Evolutionary conservation across 148 eudicot genomes (phyloP).

Genomic region (Suaeda aralocaspica): DNA sequence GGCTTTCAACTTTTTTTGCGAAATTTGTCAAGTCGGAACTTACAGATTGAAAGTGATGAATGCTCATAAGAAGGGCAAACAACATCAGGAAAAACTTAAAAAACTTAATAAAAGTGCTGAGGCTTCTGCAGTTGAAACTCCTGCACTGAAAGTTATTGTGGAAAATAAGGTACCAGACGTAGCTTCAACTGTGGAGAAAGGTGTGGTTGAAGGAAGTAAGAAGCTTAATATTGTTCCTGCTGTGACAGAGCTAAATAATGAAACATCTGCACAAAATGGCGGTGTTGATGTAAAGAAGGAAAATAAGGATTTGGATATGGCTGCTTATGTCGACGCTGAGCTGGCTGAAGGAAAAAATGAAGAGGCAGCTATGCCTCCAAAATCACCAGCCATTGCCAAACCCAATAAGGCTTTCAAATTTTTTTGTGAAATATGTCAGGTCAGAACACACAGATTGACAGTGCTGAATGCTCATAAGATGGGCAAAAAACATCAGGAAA

Average conservation of each 20-base stretch:
- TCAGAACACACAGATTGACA: constrained; percentile 35
- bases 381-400: constrained; percentile 9
- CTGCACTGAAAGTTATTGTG: not conserved
- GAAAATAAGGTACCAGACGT: not conserved
- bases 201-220: not conserved
- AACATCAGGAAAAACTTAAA: constrained; percentile 28
- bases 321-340: too few relatives aligned
- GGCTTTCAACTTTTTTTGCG: constrained; percentile 43
- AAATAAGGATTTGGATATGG: not conserved
- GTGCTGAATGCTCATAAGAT: constrained; percentile 37
- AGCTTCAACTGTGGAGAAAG: not conserved
- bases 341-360: constrained; percentile 12
- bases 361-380: constrained; percentile 3
- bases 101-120: constrained; percentile 4
- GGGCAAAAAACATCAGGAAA: constrained; percentile 43
- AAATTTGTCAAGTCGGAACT: constrained; percentile 44
- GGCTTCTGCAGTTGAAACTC: not conserved
- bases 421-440: constrained; percentile 53
- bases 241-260: not conserved
- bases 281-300: not conserved
- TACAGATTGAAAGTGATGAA: constrained; percentile 34
- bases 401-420: constrained; percentile 23
- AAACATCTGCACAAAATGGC: not conserved
- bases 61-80: constrained; percentile 42
- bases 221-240: not conserved